Percentiles rank a stretch among this genome's conserved stretches.
phyloP scores from a whole-genome alignment of 768 basidiomycete genomes.

The Lanmaoa pseudosensibilis region DNA sequence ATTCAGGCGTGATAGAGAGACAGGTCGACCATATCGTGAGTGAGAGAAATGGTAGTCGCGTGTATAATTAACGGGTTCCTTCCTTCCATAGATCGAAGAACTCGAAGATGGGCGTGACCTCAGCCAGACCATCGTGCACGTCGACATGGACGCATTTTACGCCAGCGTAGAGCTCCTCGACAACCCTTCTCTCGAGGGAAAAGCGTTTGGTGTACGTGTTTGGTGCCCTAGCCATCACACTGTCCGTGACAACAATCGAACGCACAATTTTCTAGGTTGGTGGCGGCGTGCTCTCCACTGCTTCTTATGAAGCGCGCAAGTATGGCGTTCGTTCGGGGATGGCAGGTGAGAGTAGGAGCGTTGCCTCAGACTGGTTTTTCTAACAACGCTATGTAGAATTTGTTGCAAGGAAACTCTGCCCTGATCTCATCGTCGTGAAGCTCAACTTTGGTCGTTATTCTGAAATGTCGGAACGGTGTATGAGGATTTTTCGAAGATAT shows the following conservation, averaged over 20 bases:
- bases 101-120: conserved; percentile 79
- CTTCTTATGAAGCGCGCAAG: conserved; percentile 90
- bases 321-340: conserved; percentile 92
- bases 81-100: conserved; percentile 49
- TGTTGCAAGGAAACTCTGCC: conserved; percentile 92
- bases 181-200: conserved; percentile 62
- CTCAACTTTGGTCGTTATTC: conserved; percentile 60
- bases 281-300: conserved; percentile 80
- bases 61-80: background rate
- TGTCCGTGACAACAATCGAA: conserved; percentile 4
- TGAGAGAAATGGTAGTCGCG: background rate
- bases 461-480: conserved; percentile 71
- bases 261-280: conserved; percentile 55
- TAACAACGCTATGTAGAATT: conserved; percentile 54
- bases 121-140: conserved; percentile 83
- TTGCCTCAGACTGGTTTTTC: background rate
- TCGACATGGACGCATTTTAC: conserved; percentile 96
- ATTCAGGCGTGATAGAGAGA: conserved; percentile 57
- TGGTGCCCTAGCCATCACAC: too few species aligned
- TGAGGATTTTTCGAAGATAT: conserved; percentile 65
- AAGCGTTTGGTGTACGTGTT: conserved; percentile 66
- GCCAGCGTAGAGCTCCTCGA: conserved; percentile 76
- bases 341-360: conserved; percentile 60
- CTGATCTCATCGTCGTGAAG: conserved; percentile 72
- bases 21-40: conserved; percentile 71